phyloP scores from a whole-genome alignment of 345 rosid species.

The Citropsis articulata region DNA sequence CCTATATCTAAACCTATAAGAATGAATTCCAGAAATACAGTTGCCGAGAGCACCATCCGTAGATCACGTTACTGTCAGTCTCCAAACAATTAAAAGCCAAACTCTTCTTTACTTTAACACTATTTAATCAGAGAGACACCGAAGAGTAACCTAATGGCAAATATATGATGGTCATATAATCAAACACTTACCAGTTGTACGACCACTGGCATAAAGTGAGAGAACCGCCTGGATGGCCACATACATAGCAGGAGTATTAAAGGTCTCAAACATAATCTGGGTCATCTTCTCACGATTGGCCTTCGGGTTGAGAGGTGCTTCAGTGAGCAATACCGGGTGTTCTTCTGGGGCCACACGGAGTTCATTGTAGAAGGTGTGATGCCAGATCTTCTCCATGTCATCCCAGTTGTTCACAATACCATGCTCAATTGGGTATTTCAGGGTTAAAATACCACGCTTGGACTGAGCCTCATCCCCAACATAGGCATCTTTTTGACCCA shows the following conservation, averaged over 20 bases:
- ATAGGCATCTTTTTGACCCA: constrained; percentile 64
- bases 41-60: neutral
- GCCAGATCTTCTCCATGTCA: constrained; percentile 72
- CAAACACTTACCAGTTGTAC: constrained; percentile 54
- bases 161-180: neutral
- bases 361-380: constrained; percentile 60
- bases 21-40: neutral
- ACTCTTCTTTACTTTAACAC: neutral
- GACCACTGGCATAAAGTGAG: constrained; percentile 71
- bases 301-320: constrained; percentile 68
- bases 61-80: neutral
- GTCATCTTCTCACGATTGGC: constrained; percentile 71
- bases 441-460: constrained; percentile 64
- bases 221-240: constrained; percentile 70
- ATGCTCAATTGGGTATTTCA: constrained; percentile 66
- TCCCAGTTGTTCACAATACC: constrained; percentile 71
- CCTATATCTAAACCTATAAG: neutral
- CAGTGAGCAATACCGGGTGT: constrained; percentile 63
- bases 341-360: constrained; percentile 70
- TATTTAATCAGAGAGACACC: neutral
- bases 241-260: constrained; percentile 63
- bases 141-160: neutral
- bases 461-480: constrained; percentile 77
- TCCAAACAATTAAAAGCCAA: neutral
- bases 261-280: constrained; percentile 66